Base-by-base conservation (phyloP, 2,329 filamentous ascomycete genomes). In the Aspergillus ustus region DNA sequence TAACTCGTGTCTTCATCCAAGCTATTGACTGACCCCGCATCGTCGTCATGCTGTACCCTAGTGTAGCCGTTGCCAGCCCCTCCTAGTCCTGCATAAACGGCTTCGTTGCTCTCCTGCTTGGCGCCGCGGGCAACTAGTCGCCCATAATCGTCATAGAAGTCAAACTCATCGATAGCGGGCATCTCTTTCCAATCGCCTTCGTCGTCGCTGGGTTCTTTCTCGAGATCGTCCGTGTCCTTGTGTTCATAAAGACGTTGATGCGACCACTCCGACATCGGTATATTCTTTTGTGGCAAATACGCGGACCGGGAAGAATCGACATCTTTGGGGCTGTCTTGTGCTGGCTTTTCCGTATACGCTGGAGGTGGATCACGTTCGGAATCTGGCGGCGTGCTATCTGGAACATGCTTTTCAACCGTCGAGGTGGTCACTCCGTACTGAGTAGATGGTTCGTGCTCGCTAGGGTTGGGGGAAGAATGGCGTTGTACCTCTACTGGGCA, bases 1-100 rank as follows among this genome's bases (percentile, higher is more conserved):
- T 99, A 99, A 59, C 93, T 89, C 0, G 95, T 99, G 71, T 98
- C 94, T 61, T 99, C 95, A 73, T 99, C 95, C 88, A 99, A 88
- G 79, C 94, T 98, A 3, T 93, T 99, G 52, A 91, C 91, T 29
- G 93, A 97, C 74, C 96, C 88, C 15, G 89, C 93, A 77, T 99
- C 95, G 66, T 99, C 95, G 70, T 99, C 95, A 70, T 97, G 85
- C 65, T 96, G 87, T n/a, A 99, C 92, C 52, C 93, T 86, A 0
- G 95, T 99, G 75, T 99, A 99, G 4, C 95, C 95, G 77, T 93
- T 97, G 44, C 93, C 93, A 8, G 94, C 94, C 29, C 93, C 93
- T 25, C 94, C 93, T 0, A 97, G 84, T 15, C 89, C 89, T 22
- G 83, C 86, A 70, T 96, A 96, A 46, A 85, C 88, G 63, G 88